Conservation (phyloP, 2,329 filamentous ascomycete species). For the Epichloe elymi region DNA sequence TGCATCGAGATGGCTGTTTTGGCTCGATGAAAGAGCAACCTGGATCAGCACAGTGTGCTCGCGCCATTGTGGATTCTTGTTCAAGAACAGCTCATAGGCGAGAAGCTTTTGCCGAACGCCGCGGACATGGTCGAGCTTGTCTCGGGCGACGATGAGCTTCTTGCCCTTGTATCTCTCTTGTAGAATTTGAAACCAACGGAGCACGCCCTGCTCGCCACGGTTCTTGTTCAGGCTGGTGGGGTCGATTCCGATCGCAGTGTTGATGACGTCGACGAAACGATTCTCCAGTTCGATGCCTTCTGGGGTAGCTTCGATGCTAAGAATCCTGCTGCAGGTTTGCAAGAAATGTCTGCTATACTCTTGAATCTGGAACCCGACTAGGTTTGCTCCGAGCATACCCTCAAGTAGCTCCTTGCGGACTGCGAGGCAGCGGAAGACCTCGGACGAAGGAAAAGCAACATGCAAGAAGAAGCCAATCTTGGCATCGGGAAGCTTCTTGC, state of each 20-base stretch:
- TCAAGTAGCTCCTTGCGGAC: slow-evolving; percentile 77
- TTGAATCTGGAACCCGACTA: slow-evolving; percentile 85
- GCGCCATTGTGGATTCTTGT: slow-evolving; percentile 82
- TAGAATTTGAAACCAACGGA: slow-evolving; percentile 67
- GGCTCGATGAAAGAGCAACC: slow-evolving; percentile 80
- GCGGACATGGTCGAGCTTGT: slow-evolving; percentile 86
- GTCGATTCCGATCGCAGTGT: slow-evolving; percentile 82
- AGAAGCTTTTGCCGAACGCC: slow-evolving; percentile 89
- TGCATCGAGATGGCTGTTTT: slow-evolving; percentile 76
- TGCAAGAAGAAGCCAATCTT: slow-evolving; percentile 96
- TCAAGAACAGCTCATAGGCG: slow-evolving; percentile 85
- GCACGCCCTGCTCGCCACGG: slow-evolving; percentile 59
- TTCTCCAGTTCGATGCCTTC: slow-evolving; percentile 86
- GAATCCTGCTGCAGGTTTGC: slow-evolving; percentile 83
- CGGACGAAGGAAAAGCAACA: slow-evolving; percentile 88
- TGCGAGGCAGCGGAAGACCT: slow-evolving; percentile 86
- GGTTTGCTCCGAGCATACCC: slow-evolving; percentile 83
- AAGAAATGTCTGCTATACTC: slow-evolving; percentile 92
- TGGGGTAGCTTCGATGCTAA: slow-evolving; percentile 79
- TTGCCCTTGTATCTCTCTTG: slow-evolving; percentile 77
- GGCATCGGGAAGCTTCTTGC: slow-evolving; percentile 79
- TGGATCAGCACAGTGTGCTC: slow-evolving; percentile 86
- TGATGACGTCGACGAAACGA: slow-evolving; percentile 79
- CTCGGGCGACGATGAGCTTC: slow-evolving; percentile 79
- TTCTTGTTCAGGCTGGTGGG: slow-evolving; percentile 60